These are phyloP conservation scores for Viola odorata DNA, from an alignment of 345 rosid species.

Conservation along the genomic window DNA sequence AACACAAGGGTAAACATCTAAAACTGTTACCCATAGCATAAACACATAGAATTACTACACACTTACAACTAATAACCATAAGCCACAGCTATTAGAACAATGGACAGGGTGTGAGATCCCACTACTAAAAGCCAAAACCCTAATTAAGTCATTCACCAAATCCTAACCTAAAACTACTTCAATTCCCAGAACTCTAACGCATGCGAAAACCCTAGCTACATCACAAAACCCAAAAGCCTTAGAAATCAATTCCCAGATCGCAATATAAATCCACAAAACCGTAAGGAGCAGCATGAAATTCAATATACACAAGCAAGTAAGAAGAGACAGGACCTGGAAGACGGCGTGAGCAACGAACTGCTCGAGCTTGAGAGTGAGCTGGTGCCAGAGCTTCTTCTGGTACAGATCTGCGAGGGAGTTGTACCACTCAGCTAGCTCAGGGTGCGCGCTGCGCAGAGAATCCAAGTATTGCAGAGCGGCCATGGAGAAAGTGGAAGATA, in stretches of 20 bases:
- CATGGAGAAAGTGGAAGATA: conserved; percentile 31
- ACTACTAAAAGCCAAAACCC: too few relatives aligned
- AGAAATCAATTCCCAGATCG: not conserved
- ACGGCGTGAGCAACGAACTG: conserved; percentile 85
- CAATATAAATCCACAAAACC: conserved; percentile 10
- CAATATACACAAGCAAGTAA: not conserved
- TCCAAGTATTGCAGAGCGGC: conserved; percentile 90
- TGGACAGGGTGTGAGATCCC: too few relatives aligned
- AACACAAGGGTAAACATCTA: not conserved
- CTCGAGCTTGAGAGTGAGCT: conserved; percentile 94
- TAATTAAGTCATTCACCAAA: too few relatives aligned
- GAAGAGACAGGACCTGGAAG: conserved; percentile 48
- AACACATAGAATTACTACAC: too few relatives aligned
- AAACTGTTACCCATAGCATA: too few relatives aligned
- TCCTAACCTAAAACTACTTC: not conserved
- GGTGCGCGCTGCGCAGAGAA: conserved; percentile 54
- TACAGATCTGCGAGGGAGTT: conserved; percentile 88
- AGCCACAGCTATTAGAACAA: too few relatives aligned
- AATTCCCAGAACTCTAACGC: not conserved
- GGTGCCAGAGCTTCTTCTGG: conserved; percentile 99
- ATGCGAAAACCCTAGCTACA: not conserved
- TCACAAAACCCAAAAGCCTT: not conserved
- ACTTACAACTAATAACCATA: too few relatives aligned
- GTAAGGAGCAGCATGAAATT: conserved; percentile 8
- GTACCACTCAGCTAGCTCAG: conserved; percentile 93